Conservation (phyloP, 2,329 filamentous ascomycete genomes). For the Nectriaceae sp. region DNA sequence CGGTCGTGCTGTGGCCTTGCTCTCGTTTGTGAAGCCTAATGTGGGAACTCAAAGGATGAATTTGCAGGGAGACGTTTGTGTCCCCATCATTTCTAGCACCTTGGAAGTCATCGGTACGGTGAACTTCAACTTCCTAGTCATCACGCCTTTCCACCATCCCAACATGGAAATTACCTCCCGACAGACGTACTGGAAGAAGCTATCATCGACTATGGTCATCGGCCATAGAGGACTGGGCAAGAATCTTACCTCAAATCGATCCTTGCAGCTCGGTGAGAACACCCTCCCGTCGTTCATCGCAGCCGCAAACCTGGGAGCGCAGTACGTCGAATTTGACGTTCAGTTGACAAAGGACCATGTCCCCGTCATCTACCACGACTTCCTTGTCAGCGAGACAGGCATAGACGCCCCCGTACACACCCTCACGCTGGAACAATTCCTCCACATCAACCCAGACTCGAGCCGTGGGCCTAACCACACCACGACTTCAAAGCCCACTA, state of each 20-base stretch:
- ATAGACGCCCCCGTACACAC: slow-evolving; percentile 97
- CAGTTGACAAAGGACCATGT: slow-evolving; percentile 99
- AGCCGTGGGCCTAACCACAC: slow-evolving; percentile 16
- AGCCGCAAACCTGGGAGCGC: slow-evolving; percentile 85
- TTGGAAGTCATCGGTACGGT: slow-evolving; percentile 92
- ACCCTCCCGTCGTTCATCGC: slow-evolving; percentile 95
- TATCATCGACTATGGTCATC: slow-evolving; percentile 82
- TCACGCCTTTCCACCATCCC: slow-evolving; percentile 91
- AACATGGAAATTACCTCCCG: slow-evolving; percentile 90
- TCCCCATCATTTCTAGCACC: slow-evolving; percentile 83
- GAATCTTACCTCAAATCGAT: slow-evolving; percentile 80
- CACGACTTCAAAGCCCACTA: slow-evolving; percentile 11
- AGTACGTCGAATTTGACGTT: slow-evolving; percentile 80
- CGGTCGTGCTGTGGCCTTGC: slow-evolving; percentile 82
- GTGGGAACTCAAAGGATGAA: slow-evolving; percentile 87
- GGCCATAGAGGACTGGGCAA: slow-evolving; percentile 81
- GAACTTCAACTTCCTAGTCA: slow-evolving; percentile 95
- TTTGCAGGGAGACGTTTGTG: slow-evolving; percentile 86
- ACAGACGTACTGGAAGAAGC: slow-evolving; percentile 95
- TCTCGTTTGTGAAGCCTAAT: slow-evolving; percentile 82
- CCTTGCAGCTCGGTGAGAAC: slow-evolving; percentile 93
- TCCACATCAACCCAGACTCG: slow-evolving; percentile 74
- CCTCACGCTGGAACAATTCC: slow-evolving; percentile 90
- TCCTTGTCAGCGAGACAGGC: slow-evolving; percentile 94
- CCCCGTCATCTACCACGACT: slow-evolving; percentile 98